Percentiles rank a stretch among this genome's conserved stretches.
Evolutionary conservation across 2,329 filamentous ascomycete species (phyloP).

Genomic region (Fusarium proliferatum): DNA sequence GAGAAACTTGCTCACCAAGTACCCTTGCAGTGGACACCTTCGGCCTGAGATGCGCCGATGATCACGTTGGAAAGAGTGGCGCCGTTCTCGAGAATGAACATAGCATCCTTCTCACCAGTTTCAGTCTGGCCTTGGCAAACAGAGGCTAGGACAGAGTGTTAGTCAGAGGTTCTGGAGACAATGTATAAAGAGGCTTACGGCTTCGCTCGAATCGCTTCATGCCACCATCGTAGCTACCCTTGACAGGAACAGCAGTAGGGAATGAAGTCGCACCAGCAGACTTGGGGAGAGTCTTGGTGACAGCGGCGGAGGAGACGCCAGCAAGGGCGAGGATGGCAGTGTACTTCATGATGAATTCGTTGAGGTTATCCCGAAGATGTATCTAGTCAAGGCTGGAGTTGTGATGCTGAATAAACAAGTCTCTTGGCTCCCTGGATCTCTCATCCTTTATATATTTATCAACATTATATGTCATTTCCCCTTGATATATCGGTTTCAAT

Average conservation of each 20-base stretch:
- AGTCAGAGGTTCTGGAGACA: not conserved
- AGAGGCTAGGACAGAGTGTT: slow-evolving; percentile 2
- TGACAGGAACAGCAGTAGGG: slow-evolving; percentile 36
- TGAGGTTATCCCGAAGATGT: not conserved
- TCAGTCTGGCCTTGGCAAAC: slow-evolving; percentile 45
- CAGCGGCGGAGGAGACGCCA: slow-evolving; percentile 32
- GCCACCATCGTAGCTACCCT: slow-evolving; percentile 34
- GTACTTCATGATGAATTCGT: slow-evolving; percentile 30
- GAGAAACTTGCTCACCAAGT: slow-evolving; percentile 46
- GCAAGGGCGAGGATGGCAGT: slow-evolving; percentile 31
- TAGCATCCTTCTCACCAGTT: slow-evolving; percentile 50
- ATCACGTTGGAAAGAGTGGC: slow-evolving; percentile 64
- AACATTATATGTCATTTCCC: not conserved
- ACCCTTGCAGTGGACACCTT: slow-evolving; percentile 63
- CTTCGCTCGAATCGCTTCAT: slow-evolving; percentile 39
- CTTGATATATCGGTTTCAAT: not conserved
- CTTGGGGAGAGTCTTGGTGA: slow-evolving; percentile 38
- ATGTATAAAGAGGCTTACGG: slow-evolving; percentile 2
- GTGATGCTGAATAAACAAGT: not conserved
- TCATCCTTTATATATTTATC: slow-evolving; percentile 22
- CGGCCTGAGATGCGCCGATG: slow-evolving; percentile 62
- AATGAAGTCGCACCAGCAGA: slow-evolving; percentile 31
- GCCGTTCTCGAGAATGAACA: slow-evolving; percentile 64
- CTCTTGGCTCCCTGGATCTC: slow-evolving; percentile 8
- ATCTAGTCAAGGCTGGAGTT: not conserved